Conservation (phyloP, 495 filamentous ascomycete genomes). For the Diplogelasinospora grovesii region DNA sequence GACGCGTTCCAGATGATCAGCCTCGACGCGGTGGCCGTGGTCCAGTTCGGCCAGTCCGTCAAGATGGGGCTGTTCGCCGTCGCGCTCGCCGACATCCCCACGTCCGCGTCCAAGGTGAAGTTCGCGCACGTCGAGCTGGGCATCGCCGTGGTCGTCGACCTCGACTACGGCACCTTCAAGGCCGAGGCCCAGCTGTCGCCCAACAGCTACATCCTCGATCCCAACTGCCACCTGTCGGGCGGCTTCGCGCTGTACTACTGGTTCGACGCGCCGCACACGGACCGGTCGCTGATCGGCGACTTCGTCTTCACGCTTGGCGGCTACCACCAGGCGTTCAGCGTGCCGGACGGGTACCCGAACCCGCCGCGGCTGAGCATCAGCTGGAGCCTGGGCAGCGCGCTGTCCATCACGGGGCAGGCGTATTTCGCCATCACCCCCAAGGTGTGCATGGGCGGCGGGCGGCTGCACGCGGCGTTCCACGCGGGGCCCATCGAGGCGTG, state of each 20-base stretch:
- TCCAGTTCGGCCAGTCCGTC: conserved; percentile 23
- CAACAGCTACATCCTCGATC: conserved; percentile 34
- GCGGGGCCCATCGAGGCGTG: conserved; percentile 31
- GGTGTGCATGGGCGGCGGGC: conserved; percentile 41
- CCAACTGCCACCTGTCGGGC: conserved; percentile 40
- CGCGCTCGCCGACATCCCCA: conserved; percentile 31
- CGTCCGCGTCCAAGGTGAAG: conserved; percentile 5
- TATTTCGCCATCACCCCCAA: conserved; percentile 52
- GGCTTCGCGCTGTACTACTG: conserved; percentile 43
- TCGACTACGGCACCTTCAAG: conserved; percentile 29
- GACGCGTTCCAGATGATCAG: conserved; percentile 36
- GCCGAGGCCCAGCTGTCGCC: conserved; percentile 40
- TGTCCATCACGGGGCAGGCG: conserved; percentile 36
- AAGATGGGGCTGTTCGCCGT: conserved; percentile 35
- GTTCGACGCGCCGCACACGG: conserved; percentile 25
- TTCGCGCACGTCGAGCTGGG: conserved; percentile 39
- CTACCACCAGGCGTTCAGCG: conserved; percentile 36
- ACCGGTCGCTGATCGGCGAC: conserved; percentile 26
- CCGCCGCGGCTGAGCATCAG: conserved; percentile 39
- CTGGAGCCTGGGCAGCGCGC: conserved; percentile 23
- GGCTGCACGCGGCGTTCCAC: conserved; percentile 22
- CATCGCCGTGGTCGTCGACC: conserved; percentile 29
- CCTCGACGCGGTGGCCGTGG: conserved; percentile 31
- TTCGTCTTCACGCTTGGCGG: conserved; percentile 50
- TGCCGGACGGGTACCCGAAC: conserved; percentile 35